phyloP scores from a whole-genome alignment of 140 eudicot genomes.

The Stevia rebaudiana region DNA sequence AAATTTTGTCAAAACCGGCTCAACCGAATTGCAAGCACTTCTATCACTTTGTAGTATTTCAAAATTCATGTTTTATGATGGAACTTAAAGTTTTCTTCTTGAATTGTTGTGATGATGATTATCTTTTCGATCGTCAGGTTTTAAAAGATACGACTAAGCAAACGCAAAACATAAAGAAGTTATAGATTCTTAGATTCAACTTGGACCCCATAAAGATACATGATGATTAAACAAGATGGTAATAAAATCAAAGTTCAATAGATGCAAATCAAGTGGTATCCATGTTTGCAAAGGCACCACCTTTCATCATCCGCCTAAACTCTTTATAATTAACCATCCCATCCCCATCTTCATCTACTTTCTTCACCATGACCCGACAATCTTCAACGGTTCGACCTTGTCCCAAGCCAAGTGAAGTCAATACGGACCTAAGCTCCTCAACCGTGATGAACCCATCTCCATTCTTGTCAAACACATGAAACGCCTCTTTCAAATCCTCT shows the following conservation, averaged over 20 bases:
- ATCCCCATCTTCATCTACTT: constrained; percentile 63
- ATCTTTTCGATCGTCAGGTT: neutral
- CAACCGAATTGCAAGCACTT: neutral
- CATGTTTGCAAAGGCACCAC: constrained; percentile 54
- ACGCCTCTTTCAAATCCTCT: constrained; percentile 65
- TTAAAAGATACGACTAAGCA: neutral
- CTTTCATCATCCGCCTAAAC: constrained; percentile 70
- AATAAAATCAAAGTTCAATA: neutral
- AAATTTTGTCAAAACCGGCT: neutral
- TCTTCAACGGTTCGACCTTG: constrained; percentile 63
- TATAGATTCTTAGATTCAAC: neutral
- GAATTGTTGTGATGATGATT: constrained; percentile 4
- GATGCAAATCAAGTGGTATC: constrained; percentile 9
- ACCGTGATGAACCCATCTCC: constrained; percentile 68
- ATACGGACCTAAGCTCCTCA: constrained; percentile 56
- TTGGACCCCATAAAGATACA: constrained; percentile 17
- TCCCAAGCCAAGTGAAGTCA: constrained; percentile 55
- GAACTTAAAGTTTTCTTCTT: neutral
- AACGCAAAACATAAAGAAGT: constrained; percentile 4
- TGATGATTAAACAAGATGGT: constrained; percentile 22
- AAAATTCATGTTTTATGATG: neutral
- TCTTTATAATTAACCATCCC: constrained; percentile 56
- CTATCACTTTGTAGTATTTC: neutral
- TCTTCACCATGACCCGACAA: constrained; percentile 50
- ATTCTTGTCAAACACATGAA: constrained; percentile 66